Evolutionary conservation across 176 grass and related monocot genomes (phyloP), one percentile per base, ranked within the genome.

Genomic region (Carex parvula): DNA sequence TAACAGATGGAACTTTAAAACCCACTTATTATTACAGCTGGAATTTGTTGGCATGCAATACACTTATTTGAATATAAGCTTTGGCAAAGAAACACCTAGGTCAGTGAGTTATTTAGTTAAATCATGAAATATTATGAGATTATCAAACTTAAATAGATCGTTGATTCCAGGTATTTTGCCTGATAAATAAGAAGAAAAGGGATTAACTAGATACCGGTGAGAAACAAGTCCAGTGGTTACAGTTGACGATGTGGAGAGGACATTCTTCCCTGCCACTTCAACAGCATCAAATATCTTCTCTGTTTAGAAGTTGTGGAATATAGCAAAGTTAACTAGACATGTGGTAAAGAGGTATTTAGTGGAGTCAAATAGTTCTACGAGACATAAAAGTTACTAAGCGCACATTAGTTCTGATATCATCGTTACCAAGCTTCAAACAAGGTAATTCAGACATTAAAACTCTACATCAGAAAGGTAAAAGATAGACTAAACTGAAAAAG

Each of bases 211-310:
- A 7, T 92, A 97, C 94, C 87, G 91, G 72, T 94, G 94, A 63
- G 83, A 87, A 42, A 97, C 94, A 33, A 97, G 90, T 8, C 81
- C 88, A 13, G 92, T 97, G 4, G 94, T 97, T 64, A 92, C 94
- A 6, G 87, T 89, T 4, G 94, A 97, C 18, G 94, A 97, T 81
- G 92, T 97, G 0, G 94, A 91, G 1, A 94, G 68, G n/a, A 97
- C 94, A 81, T 92, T 90, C 89, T 87, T 97, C 63, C 94, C 92
- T 10, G 94, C 70, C 86, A 91, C 83, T 84, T 97, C 94, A 26
- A 97, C 88, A 1, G 94, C 94, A 2, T 97, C 94, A 0, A 87
- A 92, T 54, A 94, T 91, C 81, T 94, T 97, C 8, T 84, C 94
- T 97, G 90, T 87, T 59, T 26, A 15, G 15, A 56, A 57, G 0